A percentile compares a stretch with the other conserved stretches of the same genome.
phyloP scores from a whole-genome alignment of 495 filamentous ascomycete genomes.

The Amorphotheca resinae region DNA sequence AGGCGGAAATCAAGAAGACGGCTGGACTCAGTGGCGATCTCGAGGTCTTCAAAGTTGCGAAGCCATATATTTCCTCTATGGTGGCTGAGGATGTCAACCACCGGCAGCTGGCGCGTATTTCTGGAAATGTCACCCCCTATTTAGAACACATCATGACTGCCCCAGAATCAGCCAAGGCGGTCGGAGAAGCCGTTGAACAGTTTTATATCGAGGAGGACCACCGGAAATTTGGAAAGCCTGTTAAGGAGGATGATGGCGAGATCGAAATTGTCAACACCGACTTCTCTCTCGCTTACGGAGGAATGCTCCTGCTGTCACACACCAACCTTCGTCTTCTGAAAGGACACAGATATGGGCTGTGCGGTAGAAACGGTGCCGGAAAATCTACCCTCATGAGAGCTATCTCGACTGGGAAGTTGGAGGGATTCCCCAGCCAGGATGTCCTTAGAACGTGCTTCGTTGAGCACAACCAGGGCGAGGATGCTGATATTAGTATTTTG shows the following conservation, averaged over 20 bases:
- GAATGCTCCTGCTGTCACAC: slow-evolving; percentile 94
- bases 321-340: slow-evolving; percentile 90
- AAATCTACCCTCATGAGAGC: slow-evolving; percentile 98
- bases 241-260: slow-evolving; percentile 71
- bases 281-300: slow-evolving; percentile 95
- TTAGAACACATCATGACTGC: slow-evolving; percentile 55
- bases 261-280: slow-evolving; percentile 94
- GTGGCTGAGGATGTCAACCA: slow-evolving; percentile 81
- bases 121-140: slow-evolving; percentile 55
- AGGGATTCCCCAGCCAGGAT: slow-evolving; percentile 89
- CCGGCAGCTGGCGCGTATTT: slow-evolving; percentile 62
- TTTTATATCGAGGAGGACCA: slow-evolving; percentile 71
- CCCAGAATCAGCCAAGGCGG: slow-evolving; percentile 37
- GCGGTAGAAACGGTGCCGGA: slow-evolving; percentile 90
- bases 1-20: slow-evolving; percentile 58
- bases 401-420: slow-evolving; percentile 89
- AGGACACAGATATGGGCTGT: slow-evolving; percentile 94
- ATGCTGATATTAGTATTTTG: slow-evolving; percentile 87
- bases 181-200: slow-evolving; percentile 52
- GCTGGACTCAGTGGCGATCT: slow-evolving; percentile 50
- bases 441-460: slow-evolving; percentile 93
- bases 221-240: slow-evolving; percentile 73
- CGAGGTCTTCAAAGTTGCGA: slow-evolving; percentile 53
- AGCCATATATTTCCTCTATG: slow-evolving; percentile 71
- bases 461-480: slow-evolving; percentile 96